These are phyloP conservation scores for Rhipidocladum racemiflorum DNA, from an alignment of 176 grass and related monocot species.

Conservation along the genomic window DNA sequence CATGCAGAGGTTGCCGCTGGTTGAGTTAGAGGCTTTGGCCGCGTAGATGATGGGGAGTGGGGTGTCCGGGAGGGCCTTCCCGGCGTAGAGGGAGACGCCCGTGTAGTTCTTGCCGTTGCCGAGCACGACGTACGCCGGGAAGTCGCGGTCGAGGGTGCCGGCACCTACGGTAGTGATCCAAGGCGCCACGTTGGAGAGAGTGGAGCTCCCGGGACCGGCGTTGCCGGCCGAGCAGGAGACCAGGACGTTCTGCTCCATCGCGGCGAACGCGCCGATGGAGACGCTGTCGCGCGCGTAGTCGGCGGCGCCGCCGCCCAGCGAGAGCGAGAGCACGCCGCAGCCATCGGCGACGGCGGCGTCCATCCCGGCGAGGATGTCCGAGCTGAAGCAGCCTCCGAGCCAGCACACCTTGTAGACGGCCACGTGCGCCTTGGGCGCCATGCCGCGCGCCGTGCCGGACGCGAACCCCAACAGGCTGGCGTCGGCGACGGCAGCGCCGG, in stretches of 20 bases:
- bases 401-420: conserved; percentile 95
- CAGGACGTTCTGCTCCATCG: conserved; percentile 68
- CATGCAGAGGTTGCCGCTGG: conserved; percentile 79
- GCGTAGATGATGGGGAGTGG: conserved; percentile 61
- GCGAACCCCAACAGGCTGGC: conserved; percentile 81
- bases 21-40: conserved; percentile 74
- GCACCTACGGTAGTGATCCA: conserved; percentile 89
- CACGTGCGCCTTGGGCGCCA: conserved; percentile 66
- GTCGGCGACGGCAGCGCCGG: conserved; percentile 32
- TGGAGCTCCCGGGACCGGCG: conserved; percentile 54
- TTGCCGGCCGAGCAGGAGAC: conserved; percentile 89
- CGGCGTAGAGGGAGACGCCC: conserved; percentile 73
- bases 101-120: conserved; percentile 76
- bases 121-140: conserved; percentile 80
- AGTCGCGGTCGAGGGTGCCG: conserved; percentile 77
- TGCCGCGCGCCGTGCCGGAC: conserved; percentile 73
- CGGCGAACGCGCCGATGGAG: conserved; percentile 78
- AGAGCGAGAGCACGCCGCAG: conserved; percentile 79
- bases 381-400: conserved; percentile 84
- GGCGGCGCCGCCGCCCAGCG: conserved; percentile 62
- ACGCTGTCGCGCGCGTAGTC: conserved; percentile 86
- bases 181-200: conserved; percentile 76
- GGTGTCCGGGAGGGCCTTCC: conserved; percentile 41
- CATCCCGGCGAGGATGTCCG: conserved; percentile 86
- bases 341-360: conserved; percentile 77